phyloP scores from a whole-genome alignment of 805 yeast genomes.

The Saccharomycopsis javanensis region DNA sequence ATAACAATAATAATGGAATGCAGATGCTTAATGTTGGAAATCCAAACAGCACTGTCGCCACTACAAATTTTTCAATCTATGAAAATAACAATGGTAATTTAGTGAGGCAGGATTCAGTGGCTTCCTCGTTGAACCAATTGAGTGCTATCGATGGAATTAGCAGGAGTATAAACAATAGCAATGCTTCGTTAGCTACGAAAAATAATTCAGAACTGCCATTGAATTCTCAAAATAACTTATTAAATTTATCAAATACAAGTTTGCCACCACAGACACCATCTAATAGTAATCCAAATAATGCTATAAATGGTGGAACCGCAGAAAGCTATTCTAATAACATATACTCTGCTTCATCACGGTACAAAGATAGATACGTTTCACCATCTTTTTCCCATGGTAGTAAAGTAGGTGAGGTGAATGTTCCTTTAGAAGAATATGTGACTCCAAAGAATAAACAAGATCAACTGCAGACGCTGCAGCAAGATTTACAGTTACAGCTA shows the following conservation, averaged over 20 bases:
- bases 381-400: conserved; percentile 2
- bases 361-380: background rate
- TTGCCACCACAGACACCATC: background rate
- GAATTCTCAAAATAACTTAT: background rate
- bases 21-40: background rate
- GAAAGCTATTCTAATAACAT: conserved; percentile 14
- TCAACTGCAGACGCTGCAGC: background rate
- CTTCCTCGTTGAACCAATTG: conserved; percentile 16
- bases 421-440: conserved; percentile 17
- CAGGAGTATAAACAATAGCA: background rate
- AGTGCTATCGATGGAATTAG: conserved; percentile 18
- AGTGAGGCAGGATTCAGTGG: conserved; percentile 15
- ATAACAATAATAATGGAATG: conserved; percentile 4
- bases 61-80: background rate
- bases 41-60: conserved; percentile 4
- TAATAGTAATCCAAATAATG: background rate
- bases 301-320: background rate
- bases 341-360: conserved; percentile 8
- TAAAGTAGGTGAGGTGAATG: conserved; percentile 17
- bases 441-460: background rate
- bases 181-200: background rate
- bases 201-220: background rate
- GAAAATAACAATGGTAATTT: conserved; percentile 1
- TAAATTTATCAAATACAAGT: background rate
- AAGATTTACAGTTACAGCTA: background rate